A percentile compares a stretch with the other conserved stretches of the same genome.
Conservation (phyloP, 1,284 basidiomycete species). For the Fistulinella cinereoalba region DNA sequence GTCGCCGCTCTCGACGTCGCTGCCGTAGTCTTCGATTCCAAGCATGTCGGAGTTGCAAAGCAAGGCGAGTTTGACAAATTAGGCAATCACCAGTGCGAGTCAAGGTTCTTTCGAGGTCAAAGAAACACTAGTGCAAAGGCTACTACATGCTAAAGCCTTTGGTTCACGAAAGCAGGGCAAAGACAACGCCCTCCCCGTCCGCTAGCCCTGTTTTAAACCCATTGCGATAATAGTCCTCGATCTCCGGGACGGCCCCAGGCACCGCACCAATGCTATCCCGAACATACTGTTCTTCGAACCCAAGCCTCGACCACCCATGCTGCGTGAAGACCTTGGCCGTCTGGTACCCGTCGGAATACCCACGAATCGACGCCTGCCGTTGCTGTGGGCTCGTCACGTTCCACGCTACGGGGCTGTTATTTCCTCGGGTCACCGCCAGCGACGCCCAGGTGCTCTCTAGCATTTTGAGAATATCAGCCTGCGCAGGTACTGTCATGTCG, state of each 20-base stretch:
- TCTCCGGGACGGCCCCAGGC: conserved; percentile 9
- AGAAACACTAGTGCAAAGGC: too few relatives aligned
- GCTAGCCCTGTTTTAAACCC: conserved; percentile 17
- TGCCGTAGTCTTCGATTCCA: conserved; percentile 71
- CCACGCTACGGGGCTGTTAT: not conserved
- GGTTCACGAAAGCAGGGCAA: conserved; percentile 7
- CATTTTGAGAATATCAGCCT: conserved; percentile 13
- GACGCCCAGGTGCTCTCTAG: not conserved
- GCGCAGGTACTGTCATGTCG: conserved; percentile 13
- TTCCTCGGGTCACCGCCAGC: not conserved
- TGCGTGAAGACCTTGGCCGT: conserved; percentile 62
- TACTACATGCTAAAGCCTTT: not conserved
- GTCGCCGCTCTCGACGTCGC: conserved; percentile 56
- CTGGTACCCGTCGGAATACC: conserved; percentile 63
- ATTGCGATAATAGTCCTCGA: conserved; percentile 9
- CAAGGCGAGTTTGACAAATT: not conserved
- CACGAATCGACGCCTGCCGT: conserved; percentile 37
- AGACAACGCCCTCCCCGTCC: conserved; percentile 16
- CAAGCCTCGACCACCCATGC: conserved; percentile 55
- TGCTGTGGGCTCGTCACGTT: conserved; percentile 14
- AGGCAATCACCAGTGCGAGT: not conserved
- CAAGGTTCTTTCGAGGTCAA: too few relatives aligned
- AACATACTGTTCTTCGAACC: conserved; percentile 65
- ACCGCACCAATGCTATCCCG: conserved; percentile 44
- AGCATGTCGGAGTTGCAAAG: conserved; percentile 54